These are phyloP conservation scores for Cladophialophora carrionii DNA, from an alignment of 2,329 filamentous ascomycete species.

Conservation along the genomic window DNA sequence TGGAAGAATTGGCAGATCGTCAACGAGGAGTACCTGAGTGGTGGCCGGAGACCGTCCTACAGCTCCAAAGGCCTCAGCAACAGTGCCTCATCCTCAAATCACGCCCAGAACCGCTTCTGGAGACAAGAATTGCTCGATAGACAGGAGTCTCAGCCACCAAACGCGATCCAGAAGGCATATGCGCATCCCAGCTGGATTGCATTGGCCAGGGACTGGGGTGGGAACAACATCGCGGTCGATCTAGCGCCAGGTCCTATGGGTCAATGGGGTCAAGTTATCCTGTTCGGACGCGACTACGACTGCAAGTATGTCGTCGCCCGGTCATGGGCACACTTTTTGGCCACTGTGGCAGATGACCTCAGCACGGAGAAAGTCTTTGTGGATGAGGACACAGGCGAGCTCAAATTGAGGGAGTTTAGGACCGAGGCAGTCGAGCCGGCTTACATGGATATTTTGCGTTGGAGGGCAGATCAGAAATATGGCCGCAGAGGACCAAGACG, in stretches of 20 bases:
- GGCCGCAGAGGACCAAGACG: slow-evolving; percentile 61
- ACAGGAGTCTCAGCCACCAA: slow-evolving; percentile 85
- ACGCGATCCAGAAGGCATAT: slow-evolving; percentile 88
- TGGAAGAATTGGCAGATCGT: slow-evolving; percentile 96
- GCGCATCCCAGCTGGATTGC: slow-evolving; percentile 95
- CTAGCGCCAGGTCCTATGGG: slow-evolving; percentile 86
- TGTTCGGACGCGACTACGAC: slow-evolving; percentile 97
- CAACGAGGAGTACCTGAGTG: slow-evolving; percentile 81
- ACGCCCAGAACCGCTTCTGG: slow-evolving; percentile 66
- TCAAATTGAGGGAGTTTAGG: slow-evolving; percentile 93
- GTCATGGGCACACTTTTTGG: slow-evolving; percentile 87
- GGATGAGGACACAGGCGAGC: slow-evolving; percentile 86
- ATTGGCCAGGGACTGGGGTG: slow-evolving; percentile 94
- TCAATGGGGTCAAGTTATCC: slow-evolving; percentile 93
- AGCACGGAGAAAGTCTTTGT: slow-evolving; percentile 87
- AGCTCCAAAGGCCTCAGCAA: slow-evolving; percentile 71
- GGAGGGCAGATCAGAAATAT: slow-evolving; percentile 94
- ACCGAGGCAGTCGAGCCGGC: slow-evolving; percentile 83
- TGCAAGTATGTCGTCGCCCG: slow-evolving; percentile 95
- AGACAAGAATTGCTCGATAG: slow-evolving; percentile 79
- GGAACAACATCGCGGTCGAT: slow-evolving; percentile 94
- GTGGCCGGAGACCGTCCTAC: slow-evolving; percentile 59
- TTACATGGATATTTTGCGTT: slow-evolving; percentile 92
- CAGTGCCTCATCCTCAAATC: slow-evolving; percentile 64
- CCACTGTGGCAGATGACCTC: slow-evolving; percentile 85